Percentiles rank a stretch among this genome's conserved stretches.
phyloP scores from a whole-genome alignment of 2,329 filamentous ascomycete genomes.

The Penicillium crustosum region DNA sequence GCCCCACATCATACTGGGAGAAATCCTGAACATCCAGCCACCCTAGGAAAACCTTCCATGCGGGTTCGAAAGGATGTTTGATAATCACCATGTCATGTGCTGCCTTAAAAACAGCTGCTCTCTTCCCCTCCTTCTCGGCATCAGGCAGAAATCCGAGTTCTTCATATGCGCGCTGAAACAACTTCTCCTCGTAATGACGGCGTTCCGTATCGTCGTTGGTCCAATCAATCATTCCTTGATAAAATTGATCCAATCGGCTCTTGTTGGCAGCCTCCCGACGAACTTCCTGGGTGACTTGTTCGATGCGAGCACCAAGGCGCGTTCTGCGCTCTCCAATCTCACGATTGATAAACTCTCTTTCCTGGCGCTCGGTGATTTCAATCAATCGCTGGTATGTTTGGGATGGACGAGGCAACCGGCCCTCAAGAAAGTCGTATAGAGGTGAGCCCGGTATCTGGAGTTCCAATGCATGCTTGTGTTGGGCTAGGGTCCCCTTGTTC shows the following conservation, averaged over 20 bases:
- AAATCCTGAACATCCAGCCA: constrained; percentile 79
- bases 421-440: constrained; percentile 79
- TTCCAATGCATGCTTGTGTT: constrained; percentile 74
- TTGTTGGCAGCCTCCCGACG: constrained; percentile 77
- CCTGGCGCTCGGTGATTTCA: constrained; percentile 78
- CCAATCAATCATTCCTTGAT: constrained; percentile 86
- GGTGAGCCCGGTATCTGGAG: constrained; percentile 77
- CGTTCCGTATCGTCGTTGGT: constrained; percentile 79
- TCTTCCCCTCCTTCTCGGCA: constrained; percentile 68
- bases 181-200: constrained; percentile 84
- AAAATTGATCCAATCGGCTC: constrained; percentile 77
- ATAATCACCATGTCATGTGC: constrained; percentile 95
- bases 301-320: constrained; percentile 77
- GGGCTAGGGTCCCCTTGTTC: constrained; percentile 66
- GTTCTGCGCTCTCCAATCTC: constrained; percentile 88
- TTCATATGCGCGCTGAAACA: constrained; percentile 78
- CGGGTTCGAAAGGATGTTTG: constrained; percentile 82
- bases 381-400: constrained; percentile 80
- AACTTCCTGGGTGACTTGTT: constrained; percentile 80
- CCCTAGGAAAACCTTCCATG: constrained; percentile 88
- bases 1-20: constrained; percentile 71
- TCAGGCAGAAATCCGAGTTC: constrained; percentile 66
- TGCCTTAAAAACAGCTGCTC: constrained; percentile 70
- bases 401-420: constrained; percentile 74
- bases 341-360: constrained; percentile 84